A percentile compares a stretch with the other conserved stretches of the same genome.
These are phyloP conservation scores for Lentinula raphanica DNA, from an alignment of 768 basidiomycete species.

Conservation along the genomic window DNA sequence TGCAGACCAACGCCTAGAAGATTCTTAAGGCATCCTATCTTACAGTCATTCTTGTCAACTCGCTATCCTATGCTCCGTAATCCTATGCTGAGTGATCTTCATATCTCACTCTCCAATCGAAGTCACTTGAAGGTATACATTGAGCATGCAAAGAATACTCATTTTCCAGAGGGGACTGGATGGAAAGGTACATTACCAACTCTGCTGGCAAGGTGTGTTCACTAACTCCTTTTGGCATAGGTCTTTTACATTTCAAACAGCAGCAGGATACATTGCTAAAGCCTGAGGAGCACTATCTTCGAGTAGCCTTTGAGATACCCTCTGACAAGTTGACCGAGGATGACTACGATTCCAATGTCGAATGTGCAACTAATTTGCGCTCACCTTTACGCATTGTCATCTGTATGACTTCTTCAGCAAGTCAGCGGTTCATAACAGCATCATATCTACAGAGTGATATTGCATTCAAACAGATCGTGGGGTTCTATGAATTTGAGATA, in stretches of 20 bases:
- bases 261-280: conserved; percentile 5
- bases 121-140: conserved; percentile 18
- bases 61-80: conserved; percentile 8
- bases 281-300: conserved; percentile 11
- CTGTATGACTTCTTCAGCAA: conserved; percentile 15
- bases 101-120: conserved; percentile 22
- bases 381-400: conserved; percentile 11
- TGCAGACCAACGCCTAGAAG: too few relatives aligned
- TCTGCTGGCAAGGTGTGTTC: background rate
- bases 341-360: background rate
- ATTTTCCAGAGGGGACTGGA: conserved; percentile 16
- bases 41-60: conserved; percentile 10
- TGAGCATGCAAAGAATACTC: background rate
- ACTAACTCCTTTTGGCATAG: conserved; percentile 2
- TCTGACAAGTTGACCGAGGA: background rate
- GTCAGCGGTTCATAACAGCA: conserved; percentile 12
- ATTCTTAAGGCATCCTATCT: conserved; percentile 18
- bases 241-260: conserved; percentile 11
- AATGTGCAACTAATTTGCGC: background rate
- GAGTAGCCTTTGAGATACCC: background rate
- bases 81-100: conserved; percentile 19
- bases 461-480: conserved; percentile 19
- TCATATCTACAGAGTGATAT: conserved; percentile 23
- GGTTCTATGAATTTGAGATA: conserved; percentile 23
- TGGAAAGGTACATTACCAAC: conserved; percentile 16